Base-by-base conservation (phyloP, 306 rosid species). In the Phaseolus lunatus region DNA sequence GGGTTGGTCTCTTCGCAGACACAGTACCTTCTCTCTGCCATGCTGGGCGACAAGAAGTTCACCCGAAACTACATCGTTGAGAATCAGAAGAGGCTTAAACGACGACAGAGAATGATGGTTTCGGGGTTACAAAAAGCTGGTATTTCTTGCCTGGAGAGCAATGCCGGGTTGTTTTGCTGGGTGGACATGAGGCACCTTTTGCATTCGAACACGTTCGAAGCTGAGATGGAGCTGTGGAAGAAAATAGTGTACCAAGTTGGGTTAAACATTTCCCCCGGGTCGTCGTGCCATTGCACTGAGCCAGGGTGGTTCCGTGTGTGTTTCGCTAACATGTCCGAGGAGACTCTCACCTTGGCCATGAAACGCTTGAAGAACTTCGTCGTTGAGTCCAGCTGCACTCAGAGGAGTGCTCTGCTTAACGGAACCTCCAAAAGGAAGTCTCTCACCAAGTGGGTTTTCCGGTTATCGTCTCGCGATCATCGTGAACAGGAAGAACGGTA, bases 231-330 rank as follows among this genome's bases (percentile, higher is more conserved):
- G 41, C 65, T 90, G 0, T 92, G 97, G 97, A 88, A 85, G 85
- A 87, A 85, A 35, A 84, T 92, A 73, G 93, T 92, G 37, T 86
- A 90, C 78, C 72, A 86, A 2, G 97, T 92, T 16, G 76, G 86
- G 26, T 75, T 92, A 5, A 92, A 92, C 29, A 88, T 92, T 78
- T 87, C 97, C 0, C 93, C 97, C 7, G 97, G 97, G 0, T 88
- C 90, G 0, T 92, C 97, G 2, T 92, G 92, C 73, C 97, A 92
- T 80, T 92, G 97, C 84, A 22, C 73, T 0, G 96, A 92, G 58
- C 93, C 97, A 0, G 97, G 97, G 3, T 92, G 97, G 97, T 92
- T 92, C 67, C 79, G 97, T 3, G 86, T 92, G 0, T 92, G 97
- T 65, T 92, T 86, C 18, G 96, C 97, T 23, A 90, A 92, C 88